A percentile compares a stretch with the other conserved stretches of the same genome.
phyloP scores from a whole-genome alignment of 805 yeast species.

The Sugiyamaella smithiae region DNA sequence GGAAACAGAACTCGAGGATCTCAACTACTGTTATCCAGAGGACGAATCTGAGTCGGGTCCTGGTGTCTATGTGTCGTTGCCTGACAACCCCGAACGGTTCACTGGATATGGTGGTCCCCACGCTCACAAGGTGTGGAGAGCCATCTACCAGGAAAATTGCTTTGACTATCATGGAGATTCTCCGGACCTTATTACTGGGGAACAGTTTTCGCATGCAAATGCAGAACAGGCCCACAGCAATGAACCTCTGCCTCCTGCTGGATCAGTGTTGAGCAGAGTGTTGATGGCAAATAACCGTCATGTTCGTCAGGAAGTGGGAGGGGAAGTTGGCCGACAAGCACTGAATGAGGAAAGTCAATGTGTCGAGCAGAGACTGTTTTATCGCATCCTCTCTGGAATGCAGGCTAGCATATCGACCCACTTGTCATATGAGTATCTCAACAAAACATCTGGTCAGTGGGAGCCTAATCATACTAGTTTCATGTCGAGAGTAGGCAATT shows the following conservation, averaged over 20 bases:
- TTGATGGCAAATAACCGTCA: constrained; percentile 24
- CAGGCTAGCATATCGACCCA: constrained; percentile 96
- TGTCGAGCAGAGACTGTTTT: constrained; percentile 84
- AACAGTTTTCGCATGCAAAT: constrained; percentile 1
- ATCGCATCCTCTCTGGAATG: constrained; percentile 84
- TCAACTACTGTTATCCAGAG: constrained; percentile 42
- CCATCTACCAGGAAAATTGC: constrained; percentile 89
- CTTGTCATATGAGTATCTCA: constrained; percentile 75
- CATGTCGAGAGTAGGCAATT: constrained; percentile 85
- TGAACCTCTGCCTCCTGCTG: constrained; percentile 13
- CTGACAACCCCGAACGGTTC: constrained; percentile 90
- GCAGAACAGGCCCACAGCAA: neutral
- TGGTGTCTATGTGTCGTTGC: constrained; percentile 75
- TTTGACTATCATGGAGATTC: constrained; percentile 48
- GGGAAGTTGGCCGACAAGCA: constrained; percentile 29
- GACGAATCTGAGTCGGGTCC: constrained; percentile 36
- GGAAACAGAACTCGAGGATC: constrained; percentile 14
- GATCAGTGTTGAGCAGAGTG: constrained; percentile 22
- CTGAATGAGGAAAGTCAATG: constrained; percentile 55
- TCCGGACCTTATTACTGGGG: constrained; percentile 4
- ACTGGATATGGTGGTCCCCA: constrained; percentile 96
- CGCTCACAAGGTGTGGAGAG: constrained; percentile 87
- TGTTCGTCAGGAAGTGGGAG: constrained; percentile 28
- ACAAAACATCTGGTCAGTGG: constrained; percentile 71
- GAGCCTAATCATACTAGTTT: constrained; percentile 79